phyloP scores from a whole-genome alignment of 2,329 filamentous ascomycete genomes.

The Plectosphaerella cucumerina region DNA sequence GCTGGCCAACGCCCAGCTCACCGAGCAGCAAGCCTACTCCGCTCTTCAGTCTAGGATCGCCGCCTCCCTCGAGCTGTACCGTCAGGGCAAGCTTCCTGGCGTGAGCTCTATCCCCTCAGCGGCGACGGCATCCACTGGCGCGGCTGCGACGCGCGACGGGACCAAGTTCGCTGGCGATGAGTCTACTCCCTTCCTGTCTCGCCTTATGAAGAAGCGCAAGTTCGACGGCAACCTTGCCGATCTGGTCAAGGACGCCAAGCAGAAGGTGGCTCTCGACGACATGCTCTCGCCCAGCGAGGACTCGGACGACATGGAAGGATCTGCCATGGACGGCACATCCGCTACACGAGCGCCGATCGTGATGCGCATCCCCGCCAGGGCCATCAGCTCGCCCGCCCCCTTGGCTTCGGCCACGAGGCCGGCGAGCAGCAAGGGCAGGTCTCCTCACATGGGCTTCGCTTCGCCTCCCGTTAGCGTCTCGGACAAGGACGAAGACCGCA shows the following conservation, averaged over 20 bases:
- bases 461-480: conserved; percentile 23
- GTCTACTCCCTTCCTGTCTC: conserved; percentile 64
- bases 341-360: conserved; percentile 32
- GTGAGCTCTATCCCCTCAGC: conserved; percentile 39
- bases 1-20: conserved; percentile 51
- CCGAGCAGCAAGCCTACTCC: conserved; percentile 46
- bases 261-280: conserved; percentile 45
- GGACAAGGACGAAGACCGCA: conserved; percentile 19
- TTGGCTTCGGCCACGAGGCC: conserved; percentile 38
- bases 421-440: conserved; percentile 53
- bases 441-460: conserved; percentile 33
- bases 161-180: conserved; percentile 47
- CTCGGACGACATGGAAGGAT: conserved; percentile 43
- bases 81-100: conserved; percentile 46
- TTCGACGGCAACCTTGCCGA: conserved; percentile 56
- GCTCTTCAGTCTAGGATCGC: conserved; percentile 49
- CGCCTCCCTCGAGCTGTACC: conserved; percentile 48
- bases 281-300: conserved; percentile 49
- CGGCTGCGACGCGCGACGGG: conserved; percentile 8
- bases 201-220: conserved; percentile 57
- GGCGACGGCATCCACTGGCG: conserved; percentile 16
- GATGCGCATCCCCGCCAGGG: conserved; percentile 57
- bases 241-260: conserved; percentile 56
- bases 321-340: conserved; percentile 10
- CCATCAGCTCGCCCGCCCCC: conserved; percentile 46